A percentile compares a stretch with the other conserved stretches of the same genome.
Evolutionary conservation across 1,284 basidiomycete genomes (phyloP).

Genomic region (Taiwanofungus camphoratus): DNA sequence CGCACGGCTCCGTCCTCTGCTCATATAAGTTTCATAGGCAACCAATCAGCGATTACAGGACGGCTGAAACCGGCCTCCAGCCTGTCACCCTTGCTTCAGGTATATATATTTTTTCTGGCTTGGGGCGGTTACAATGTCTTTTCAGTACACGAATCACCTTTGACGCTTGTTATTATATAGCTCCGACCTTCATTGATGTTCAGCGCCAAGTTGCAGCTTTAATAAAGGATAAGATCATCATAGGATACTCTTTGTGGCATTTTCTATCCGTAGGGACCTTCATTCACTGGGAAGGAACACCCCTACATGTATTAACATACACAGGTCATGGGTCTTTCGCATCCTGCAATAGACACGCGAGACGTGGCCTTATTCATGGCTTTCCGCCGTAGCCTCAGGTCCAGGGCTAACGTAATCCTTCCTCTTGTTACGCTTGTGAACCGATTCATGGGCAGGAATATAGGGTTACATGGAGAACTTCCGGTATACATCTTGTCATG

Average conservation of each 20-base stretch:
- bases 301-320: background rate
- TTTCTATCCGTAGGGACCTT: conserved; percentile 40
- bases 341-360: conserved; percentile 48
- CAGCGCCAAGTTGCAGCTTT: conserved; percentile 39
- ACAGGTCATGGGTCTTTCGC: conserved; percentile 47
- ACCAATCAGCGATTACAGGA: conserved; percentile 42
- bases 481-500: conserved; percentile 34
- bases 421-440: conserved; percentile 42
- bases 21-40: conserved; percentile 29
- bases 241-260: conserved; percentile 51
- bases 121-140: background rate
- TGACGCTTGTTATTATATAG: conserved; percentile 23
- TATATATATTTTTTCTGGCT: conserved; percentile 15
- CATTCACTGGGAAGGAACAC: background rate
- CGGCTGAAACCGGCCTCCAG: conserved; percentile 41
- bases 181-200: conserved; percentile 42
- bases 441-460: conserved; percentile 44
- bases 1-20: conserved; percentile 1
- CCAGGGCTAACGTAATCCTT: conserved; percentile 30
- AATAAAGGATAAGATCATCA: conserved; percentile 43
- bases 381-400: conserved; percentile 41
- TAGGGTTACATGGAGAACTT: conserved; percentile 43
- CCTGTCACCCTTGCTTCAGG: conserved; percentile 36
- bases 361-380: conserved; percentile 53
- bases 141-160: background rate